These are phyloP conservation scores for Gillenia trifoliata DNA, from an alignment of 306 rosid species.

Conservation along the genomic window DNA sequence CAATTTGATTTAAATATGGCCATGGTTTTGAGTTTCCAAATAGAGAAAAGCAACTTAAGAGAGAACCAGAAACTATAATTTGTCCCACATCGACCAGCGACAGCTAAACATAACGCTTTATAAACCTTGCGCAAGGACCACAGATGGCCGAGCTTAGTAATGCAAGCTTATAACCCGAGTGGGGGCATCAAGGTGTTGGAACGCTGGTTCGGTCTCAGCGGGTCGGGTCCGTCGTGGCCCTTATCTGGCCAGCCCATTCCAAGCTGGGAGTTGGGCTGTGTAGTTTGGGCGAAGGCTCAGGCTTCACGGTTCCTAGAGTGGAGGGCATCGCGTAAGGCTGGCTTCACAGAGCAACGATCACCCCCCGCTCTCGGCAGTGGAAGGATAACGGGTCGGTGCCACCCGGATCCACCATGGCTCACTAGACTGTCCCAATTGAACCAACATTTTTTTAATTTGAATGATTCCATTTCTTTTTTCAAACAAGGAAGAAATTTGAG, in stretches of 20 bases:
- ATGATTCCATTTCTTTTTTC: too few species aligned
- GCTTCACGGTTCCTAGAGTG: background rate
- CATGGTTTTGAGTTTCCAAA: too few species aligned
- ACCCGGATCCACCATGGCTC: background rate
- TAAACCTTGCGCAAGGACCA: background rate
- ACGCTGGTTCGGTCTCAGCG: too few species aligned
- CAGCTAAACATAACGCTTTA: background rate
- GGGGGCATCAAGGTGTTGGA: too few species aligned
- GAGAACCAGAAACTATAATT: too few species aligned
- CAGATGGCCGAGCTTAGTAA: too few species aligned
- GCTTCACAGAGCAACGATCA: background rate
- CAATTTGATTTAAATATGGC: too few species aligned
- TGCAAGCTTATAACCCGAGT: too few species aligned
- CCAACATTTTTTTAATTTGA: background rate
- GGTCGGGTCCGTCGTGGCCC: too few species aligned
- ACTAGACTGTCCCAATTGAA: background rate
- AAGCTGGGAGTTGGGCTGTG: background rate
- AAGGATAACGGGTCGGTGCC: background rate
- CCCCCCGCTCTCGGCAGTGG: background rate
- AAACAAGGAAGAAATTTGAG: too few species aligned
- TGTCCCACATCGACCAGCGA: too few species aligned
- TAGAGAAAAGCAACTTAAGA: too few species aligned
- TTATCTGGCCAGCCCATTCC: background rate
- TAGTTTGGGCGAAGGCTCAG: background rate
- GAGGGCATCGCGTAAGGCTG: background rate